Evolutionary conservation across 73 alveolate genomes (phyloP).

Genomic region (Symbiodinium natans): DNA sequence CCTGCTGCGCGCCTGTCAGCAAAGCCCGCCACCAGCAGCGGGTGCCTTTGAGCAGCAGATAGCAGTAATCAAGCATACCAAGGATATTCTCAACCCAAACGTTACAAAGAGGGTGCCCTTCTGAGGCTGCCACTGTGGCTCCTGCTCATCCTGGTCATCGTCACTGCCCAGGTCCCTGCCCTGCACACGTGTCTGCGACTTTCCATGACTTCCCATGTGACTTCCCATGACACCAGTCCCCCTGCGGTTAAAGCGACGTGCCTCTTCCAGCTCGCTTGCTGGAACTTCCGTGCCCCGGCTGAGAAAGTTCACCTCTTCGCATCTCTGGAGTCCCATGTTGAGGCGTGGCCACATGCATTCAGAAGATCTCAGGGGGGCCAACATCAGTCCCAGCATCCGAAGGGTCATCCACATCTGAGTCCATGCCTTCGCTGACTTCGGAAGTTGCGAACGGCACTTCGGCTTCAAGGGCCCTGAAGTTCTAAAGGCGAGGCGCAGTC

Average conservation of each 20-base stretch:
- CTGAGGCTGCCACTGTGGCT: neutral
- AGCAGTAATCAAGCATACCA: neutral
- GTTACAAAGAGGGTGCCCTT: too few species aligned
- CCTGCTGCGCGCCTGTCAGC: neutral
- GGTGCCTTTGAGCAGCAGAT: neutral
- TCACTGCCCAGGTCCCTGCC: neutral
- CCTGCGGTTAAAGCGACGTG: neutral
- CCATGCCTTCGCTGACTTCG: neutral
- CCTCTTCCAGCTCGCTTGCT: neutral
- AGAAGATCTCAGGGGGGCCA: too few species aligned
- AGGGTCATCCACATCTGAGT: neutral
- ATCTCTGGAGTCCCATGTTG: too few species aligned
- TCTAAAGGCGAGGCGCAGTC: neutral
- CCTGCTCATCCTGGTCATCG: neutral
- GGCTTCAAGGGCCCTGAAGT: neutral
- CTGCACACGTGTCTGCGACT: neutral
- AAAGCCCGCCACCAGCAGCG: conserved; percentile 22
- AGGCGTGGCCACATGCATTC: too few species aligned
- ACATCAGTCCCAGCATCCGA: neutral
- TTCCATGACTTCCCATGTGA: neutral
- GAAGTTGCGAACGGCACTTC: neutral
- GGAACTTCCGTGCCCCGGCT: neutral
- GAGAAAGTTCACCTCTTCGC: neutral
- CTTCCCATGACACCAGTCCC: too few species aligned
- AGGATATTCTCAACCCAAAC: too few species aligned